phyloP scores from a whole-genome alignment of 2,329 filamentous ascomycete genomes.

The Pseudogymnoascus sp. region DNA sequence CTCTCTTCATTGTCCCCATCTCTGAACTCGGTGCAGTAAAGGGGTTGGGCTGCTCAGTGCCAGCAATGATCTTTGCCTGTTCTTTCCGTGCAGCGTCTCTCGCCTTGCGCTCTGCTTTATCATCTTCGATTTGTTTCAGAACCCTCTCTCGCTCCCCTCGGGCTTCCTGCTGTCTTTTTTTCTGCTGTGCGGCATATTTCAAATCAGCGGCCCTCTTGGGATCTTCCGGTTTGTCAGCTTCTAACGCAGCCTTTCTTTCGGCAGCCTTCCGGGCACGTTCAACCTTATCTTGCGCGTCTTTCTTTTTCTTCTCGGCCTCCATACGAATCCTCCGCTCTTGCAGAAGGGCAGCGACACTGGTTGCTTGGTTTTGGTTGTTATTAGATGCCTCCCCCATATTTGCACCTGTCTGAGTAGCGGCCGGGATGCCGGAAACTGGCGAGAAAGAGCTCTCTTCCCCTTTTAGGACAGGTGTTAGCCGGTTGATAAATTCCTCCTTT shows the following conservation, averaged over 20 bases:
- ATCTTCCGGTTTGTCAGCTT: slow-evolving; percentile 28
- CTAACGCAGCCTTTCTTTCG: slow-evolving; percentile 36
- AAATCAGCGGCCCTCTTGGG: slow-evolving; percentile 34
- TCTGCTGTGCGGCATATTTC: slow-evolving; percentile 46
- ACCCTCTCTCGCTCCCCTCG: slow-evolving; percentile 63
- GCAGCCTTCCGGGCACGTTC: slow-evolving; percentile 36
- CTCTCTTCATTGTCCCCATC: slow-evolving; percentile 14
- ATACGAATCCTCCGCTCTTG: slow-evolving; percentile 43
- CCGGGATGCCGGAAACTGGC: background rate
- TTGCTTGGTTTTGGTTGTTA: slow-evolving; percentile 9
- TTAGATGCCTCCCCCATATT: slow-evolving; percentile 5
- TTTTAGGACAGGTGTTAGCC: slow-evolving; percentile 38
- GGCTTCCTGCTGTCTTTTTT: slow-evolving; percentile 54
- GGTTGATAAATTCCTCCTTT: slow-evolving; percentile 57
- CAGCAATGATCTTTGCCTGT: slow-evolving; percentile 22
- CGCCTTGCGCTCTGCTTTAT: slow-evolving; percentile 59
- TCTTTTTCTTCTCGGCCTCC: slow-evolving; percentile 40
- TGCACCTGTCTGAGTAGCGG: background rate
- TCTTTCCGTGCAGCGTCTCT: slow-evolving; percentile 43
- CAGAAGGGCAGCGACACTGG: slow-evolving; percentile 32
- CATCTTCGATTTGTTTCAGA: slow-evolving; percentile 65
- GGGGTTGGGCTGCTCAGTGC: background rate
- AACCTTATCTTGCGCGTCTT: slow-evolving; percentile 29
- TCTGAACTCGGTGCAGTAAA: slow-evolving; percentile 1
- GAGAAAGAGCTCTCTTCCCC: background rate